A percentile compares a stretch with the other conserved stretches of the same genome.
Evolutionary conservation across 345 rosid genomes (phyloP).

Genomic region (Balakata baccata): DNA sequence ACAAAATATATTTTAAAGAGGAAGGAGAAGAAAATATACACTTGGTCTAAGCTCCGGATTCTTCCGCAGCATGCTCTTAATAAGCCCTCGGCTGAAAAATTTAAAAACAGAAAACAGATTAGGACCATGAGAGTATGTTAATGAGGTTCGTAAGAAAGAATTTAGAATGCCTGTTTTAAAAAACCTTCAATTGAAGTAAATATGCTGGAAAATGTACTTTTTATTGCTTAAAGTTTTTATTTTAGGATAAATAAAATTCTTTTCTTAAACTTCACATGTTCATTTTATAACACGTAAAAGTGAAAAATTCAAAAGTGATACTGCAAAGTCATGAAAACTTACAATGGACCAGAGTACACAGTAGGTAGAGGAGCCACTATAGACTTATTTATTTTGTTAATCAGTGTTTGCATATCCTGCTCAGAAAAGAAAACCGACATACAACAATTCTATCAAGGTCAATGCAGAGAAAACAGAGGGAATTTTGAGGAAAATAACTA

Average conservation of each 20-base stretch:
- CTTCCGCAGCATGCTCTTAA: slow-evolving; percentile 95
- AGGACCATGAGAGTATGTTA: neutral
- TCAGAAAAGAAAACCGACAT: neutral
- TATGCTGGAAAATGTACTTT: neutral
- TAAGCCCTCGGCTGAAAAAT: slow-evolving; percentile 77
- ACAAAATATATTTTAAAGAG: neutral
- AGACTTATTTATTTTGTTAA: slow-evolving; percentile 93
- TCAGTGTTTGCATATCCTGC: slow-evolving; percentile 98
- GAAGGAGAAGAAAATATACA: slow-evolving; percentile 48
- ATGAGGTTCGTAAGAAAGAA: neutral
- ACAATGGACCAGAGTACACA: slow-evolving; percentile 82
- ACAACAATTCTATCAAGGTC: neutral
- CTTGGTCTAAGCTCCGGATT: slow-evolving; percentile 96
- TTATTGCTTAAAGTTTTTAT: neutral
- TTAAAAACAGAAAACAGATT: slow-evolving; percentile 9
- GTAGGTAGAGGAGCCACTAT: slow-evolving; percentile 95
- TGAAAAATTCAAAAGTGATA: neutral
- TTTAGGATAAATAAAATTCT: neutral
- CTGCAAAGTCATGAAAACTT: slow-evolving; percentile 27
- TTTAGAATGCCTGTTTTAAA: neutral
- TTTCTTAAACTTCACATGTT: too few species aligned
- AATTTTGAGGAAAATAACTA: neutral
- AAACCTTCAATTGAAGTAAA: neutral
- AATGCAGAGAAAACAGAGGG: neutral
- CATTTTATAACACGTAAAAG: neutral